phyloP scores from a whole-genome alignment of 169 alveolate genomes.

The Babesia ovata region DNA sequence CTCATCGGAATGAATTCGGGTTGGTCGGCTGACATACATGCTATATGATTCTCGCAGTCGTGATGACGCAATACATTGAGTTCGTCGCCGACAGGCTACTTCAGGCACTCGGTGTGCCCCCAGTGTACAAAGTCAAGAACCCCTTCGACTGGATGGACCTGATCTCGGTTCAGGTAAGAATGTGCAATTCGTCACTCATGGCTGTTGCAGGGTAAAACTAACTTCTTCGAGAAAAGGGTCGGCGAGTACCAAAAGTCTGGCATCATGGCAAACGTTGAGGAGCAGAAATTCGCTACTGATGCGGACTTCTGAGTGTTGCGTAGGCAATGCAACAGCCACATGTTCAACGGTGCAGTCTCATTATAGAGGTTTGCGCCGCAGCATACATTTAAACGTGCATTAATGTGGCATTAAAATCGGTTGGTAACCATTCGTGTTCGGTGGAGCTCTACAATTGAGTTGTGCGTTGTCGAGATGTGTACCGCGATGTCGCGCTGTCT shows the following conservation, averaged over 20 bases:
- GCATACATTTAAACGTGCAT: no score
- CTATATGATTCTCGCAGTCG: conserved; percentile 25
- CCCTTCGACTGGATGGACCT: conserved; percentile 99
- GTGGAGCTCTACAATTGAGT: no score
- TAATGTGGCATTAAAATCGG: no score
- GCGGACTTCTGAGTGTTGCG: conserved; percentile 63
- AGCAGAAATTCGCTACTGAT: conserved; percentile 72
- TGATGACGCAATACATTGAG: conserved; percentile 95
- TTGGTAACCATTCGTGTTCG: no score
- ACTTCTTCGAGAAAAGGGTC: conserved; percentile 98
- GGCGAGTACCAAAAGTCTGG: conserved; percentile 98
- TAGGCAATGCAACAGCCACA: no score
- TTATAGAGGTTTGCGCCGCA: no score
- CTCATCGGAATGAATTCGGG: conserved; percentile 97
- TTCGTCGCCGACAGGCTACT: conserved; percentile 97
- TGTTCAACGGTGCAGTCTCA: no score
- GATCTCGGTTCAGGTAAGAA: conserved; percentile 89
- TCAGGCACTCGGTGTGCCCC: conserved; percentile 90
- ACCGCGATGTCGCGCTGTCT: no score
- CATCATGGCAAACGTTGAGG: conserved; percentile 86
- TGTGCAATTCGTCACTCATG: background rate
- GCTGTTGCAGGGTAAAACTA: conserved; percentile 92
- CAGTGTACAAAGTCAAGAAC: conserved; percentile 89
- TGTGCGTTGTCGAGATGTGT: no score
- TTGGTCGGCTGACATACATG: background rate